Evolutionary conservation across 176 grass and related monocot species (phyloP), one percentile per base, ranked within the genome.

Genomic region (Typha latifolia): DNA sequence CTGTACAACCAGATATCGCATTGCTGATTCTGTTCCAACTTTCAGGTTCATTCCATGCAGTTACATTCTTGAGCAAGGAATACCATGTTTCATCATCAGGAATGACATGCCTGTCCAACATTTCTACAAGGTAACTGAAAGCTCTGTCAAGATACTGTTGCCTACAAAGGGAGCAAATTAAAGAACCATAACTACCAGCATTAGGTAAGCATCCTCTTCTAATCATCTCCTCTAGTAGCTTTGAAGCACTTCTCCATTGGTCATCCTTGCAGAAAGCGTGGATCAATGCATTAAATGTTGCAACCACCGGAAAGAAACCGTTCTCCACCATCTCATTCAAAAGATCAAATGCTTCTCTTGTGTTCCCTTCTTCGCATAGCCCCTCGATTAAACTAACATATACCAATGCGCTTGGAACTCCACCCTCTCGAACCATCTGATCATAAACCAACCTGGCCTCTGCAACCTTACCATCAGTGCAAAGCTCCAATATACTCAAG

Each of bases 151-250:
- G 32, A 20, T 80, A 63, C 50, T 59, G 15, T 68, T 49, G 50
- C 22, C 63, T 72, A 63, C 69, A 74, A 51, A 74, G 63, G n/a
- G 15, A 21, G 61, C 21, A 48, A 49, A 80, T 66, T 15, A 80
- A 52, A 24, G 51, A 48, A 16, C 11, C 15, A 26, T 74, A 80
- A 62, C 78, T 74, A 10, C 15, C 70, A 13, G 51, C 9, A 24
- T 80, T 68, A 49, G 51, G 69, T 10, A 14, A 22, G 61, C 70
- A 74, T 32, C 29, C 70, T 37, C 78, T 80, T 70, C 20, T 14
- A 59, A 61, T 32, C 78, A 80, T 80, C 15, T 80, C 78, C 32
- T 80, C 62, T 14, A 80, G 55, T 29, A 80, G 67, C 66, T 66
- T 80, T 6, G 43, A 80, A 27, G 70, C 51, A 4, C 64, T 73